phyloP scores from a whole-genome alignment of 2,329 filamentous ascomycete species.

The Ceratocystis ficicola region DNA sequence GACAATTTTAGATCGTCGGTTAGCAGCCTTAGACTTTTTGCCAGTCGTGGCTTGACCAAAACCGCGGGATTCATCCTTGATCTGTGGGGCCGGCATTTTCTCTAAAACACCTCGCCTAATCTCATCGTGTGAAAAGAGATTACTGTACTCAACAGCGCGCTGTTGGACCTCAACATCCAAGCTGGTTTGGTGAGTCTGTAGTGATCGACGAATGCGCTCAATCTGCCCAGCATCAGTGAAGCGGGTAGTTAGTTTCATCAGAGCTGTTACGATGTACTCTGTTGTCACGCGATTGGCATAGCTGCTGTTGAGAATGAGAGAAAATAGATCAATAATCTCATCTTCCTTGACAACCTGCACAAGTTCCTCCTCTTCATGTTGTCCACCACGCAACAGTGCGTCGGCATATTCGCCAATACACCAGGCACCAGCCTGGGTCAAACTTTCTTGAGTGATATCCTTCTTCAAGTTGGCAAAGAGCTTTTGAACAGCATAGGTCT shows the following conservation, averaged over 20 bases:
- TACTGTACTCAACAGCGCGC: constrained; percentile 85
- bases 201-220: constrained; percentile 67
- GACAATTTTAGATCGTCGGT: constrained; percentile 61
- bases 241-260: constrained; percentile 89
- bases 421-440: constrained; percentile 89
- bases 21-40: constrained; percentile 56
- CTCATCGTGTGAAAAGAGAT: constrained; percentile 82
- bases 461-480: constrained; percentile 83
- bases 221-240: constrained; percentile 74
- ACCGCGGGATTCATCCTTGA: constrained; percentile 86
- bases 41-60: constrained; percentile 59
- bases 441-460: constrained; percentile 92
- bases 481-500: constrained; percentile 94
- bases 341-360: constrained; percentile 69
- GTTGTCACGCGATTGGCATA: constrained; percentile 84
- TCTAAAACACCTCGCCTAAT: constrained; percentile 84
- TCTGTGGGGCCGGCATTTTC: constrained; percentile 95
- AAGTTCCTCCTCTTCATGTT: constrained; percentile 76
- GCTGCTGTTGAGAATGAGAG: constrained; percentile 82
- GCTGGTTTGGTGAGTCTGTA: constrained; percentile 69
- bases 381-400: constrained; percentile 71
- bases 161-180: constrained; percentile 94
- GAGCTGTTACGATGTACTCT: constrained; percentile 88
- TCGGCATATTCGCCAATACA: constrained; percentile 97
- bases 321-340: constrained; percentile 87